Evolutionary conservation across 345 rosid species (phyloP).

Genomic region (Ceriops zippeliana): DNA sequence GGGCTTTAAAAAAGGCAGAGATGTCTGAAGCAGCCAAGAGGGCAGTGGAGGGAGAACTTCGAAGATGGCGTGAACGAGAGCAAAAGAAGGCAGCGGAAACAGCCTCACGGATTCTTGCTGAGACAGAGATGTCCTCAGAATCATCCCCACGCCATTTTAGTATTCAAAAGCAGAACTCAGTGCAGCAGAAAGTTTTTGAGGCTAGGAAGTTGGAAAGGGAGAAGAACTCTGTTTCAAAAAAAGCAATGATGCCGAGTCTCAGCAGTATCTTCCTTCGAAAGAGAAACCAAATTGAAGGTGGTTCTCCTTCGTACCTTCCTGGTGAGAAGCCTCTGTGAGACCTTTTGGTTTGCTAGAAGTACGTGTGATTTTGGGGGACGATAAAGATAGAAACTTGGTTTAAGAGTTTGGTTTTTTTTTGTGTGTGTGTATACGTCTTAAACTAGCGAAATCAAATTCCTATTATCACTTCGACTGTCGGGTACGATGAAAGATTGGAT

Average conservation of each 20-base stretch:
- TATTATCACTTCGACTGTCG: constrained; percentile 17
- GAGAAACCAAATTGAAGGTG: constrained; percentile 81
- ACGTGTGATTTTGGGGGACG: constrained; percentile 29
- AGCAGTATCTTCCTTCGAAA: constrained; percentile 70
- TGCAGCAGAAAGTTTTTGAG: constrained; percentile 29
- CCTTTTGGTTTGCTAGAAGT: constrained; percentile 12
- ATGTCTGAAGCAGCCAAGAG: constrained; percentile 95
- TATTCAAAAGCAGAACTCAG: constrained; percentile 48
- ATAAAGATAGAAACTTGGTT: constrained; percentile 19
- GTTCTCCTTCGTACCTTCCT: constrained; percentile 73
- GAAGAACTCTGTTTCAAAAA: constrained; percentile 54
- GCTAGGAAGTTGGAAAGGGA: constrained; percentile 55
- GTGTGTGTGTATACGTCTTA: constrained; percentile 31
- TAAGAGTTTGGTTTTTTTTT: constrained; percentile 12
- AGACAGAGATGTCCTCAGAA: constrained; percentile 53
- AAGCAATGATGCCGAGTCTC: constrained; percentile 54
- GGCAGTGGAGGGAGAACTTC: constrained; percentile 92
- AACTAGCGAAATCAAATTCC: constrained; percentile 17
- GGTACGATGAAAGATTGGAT: constrained; percentile 13
- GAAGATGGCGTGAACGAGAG: constrained; percentile 85
- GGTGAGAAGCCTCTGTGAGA: constrained; percentile 62
- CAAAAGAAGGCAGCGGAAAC: constrained; percentile 84
- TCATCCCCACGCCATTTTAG: constrained; percentile 60
- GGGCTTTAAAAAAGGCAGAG: constrained; percentile 75
- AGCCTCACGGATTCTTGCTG: constrained; percentile 68